phyloP scores from a whole-genome alignment of 495 filamentous ascomycete genomes.

The Aspergillus indologenus region DNA sequence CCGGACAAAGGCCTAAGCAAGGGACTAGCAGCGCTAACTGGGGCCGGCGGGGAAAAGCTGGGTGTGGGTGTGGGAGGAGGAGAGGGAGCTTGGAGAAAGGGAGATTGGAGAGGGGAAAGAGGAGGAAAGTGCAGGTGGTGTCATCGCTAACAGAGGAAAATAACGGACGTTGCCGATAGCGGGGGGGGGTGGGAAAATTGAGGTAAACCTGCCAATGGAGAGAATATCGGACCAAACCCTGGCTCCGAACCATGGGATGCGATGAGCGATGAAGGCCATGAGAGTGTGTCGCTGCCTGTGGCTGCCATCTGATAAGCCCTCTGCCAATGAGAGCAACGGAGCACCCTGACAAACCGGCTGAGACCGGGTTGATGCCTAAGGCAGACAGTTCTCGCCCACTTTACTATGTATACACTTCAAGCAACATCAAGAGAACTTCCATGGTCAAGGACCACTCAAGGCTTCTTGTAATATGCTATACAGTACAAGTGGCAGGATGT shows the following conservation, averaged over 20 bases:
- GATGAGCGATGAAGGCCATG: neutral
- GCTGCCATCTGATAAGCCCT: neutral
- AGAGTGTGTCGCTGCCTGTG: neutral
- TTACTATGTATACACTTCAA: no score
- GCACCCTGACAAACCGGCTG: no score
- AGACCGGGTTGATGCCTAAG: neutral
- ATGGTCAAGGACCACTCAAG: no score
- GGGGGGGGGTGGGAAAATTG: neutral
- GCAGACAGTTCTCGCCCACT: neutral
- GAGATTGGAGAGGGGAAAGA: neutral
- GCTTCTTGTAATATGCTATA: no score
- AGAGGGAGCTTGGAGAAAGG: neutral
- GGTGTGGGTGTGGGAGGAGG: neutral
- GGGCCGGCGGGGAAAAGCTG: neutral
- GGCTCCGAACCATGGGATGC: slow-evolving; percentile 4
- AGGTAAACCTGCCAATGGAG: neutral
- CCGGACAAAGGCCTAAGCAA: neutral
- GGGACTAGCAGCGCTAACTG: neutral
- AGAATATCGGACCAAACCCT: neutral
- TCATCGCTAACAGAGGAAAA: neutral
- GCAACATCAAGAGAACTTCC: neutral
- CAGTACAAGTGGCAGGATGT: no score
- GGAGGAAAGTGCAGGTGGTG: neutral
- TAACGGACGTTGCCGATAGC: slow-evolving; percentile 5
- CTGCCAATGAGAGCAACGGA: neutral